Evolutionary conservation across 176 grass and related monocot species (phyloP).

Genomic region (Oryza punctata): DNA sequence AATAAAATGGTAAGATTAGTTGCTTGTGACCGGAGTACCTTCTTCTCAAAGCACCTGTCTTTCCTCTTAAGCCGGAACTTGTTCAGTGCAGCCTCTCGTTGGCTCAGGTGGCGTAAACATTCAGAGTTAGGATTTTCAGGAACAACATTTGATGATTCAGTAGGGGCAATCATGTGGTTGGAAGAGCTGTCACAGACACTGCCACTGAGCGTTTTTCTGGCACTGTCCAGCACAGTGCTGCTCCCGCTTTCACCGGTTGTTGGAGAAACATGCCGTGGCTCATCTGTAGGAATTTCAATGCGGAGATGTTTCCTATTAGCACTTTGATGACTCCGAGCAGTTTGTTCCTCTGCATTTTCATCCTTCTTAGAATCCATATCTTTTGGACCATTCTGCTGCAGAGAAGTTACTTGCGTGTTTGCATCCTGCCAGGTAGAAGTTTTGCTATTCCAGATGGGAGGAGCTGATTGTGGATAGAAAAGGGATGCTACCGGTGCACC

Average conservation of each 20-base stretch:
- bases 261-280: slow-evolving; percentile 44
- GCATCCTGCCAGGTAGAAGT: slow-evolving; percentile 42
- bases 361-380: slow-evolving; percentile 26
- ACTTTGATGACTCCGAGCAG: slow-evolving; percentile 1
- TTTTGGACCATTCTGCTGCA: slow-evolving; percentile 40
- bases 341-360: slow-evolving; percentile 24
- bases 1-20: slow-evolving; percentile 2
- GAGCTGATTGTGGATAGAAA: slow-evolving; percentile 50
- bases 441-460: slow-evolving; percentile 47
- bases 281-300: slow-evolving; percentile 36
- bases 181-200: slow-evolving; percentile 43
- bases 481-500: slow-evolving; percentile 41
- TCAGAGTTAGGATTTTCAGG: slow-evolving; percentile 47
- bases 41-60: slow-evolving; percentile 98
- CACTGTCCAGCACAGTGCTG: slow-evolving; percentile 36
- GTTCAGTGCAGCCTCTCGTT: slow-evolving; percentile 79
- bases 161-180: slow-evolving; percentile 33
- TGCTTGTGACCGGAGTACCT: slow-evolving; percentile 61
- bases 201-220: slow-evolving; percentile 38
- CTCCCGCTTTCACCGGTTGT: slow-evolving; percentile 53
- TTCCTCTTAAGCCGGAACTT: slow-evolving; percentile 97
- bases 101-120: slow-evolving; percentile 54
- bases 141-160: slow-evolving; percentile 20
- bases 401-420: slow-evolving; percentile 23
- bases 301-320: slow-evolving; percentile 40